These are phyloP conservation scores for Sherardia arvensis DNA, from an alignment of 257 asterid species.

Conservation along the genomic window DNA sequence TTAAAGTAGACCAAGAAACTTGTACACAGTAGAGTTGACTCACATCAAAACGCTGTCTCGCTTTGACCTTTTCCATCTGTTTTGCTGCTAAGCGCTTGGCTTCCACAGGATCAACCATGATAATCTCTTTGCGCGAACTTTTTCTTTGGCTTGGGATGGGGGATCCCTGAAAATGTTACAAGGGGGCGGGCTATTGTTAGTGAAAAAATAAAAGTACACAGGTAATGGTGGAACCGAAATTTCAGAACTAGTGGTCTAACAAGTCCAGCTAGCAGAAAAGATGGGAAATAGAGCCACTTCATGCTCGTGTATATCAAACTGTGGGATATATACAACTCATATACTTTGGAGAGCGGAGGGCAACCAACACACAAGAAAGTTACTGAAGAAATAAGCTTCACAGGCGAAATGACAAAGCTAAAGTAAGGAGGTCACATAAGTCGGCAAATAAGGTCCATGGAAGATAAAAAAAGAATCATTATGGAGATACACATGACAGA, in stretches of 20 bases:
- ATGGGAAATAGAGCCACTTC: neutral
- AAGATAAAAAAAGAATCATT: neutral
- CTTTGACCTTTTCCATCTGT: conserved; percentile 76
- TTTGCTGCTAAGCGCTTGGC: conserved; percentile 90
- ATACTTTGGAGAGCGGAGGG: neutral
- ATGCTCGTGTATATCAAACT: neutral
- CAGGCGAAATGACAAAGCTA: neutral
- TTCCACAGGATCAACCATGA: conserved; percentile 95
- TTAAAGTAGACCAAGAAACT: neutral
- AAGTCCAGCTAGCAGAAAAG: neutral
- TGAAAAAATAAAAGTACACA: neutral
- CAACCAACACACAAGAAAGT: neutral
- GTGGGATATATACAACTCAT: too few relatives aligned
- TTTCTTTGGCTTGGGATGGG: conserved; percentile 21
- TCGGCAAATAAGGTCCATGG: neutral
- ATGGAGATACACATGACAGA: neutral
- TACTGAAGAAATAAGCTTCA: neutral
- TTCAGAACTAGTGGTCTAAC: neutral
- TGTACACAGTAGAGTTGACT: conserved; percentile 17
- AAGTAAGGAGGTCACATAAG: neutral
- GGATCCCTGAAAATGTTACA: conserved; percentile 36
- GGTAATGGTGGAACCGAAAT: neutral
- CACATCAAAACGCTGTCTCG: conserved; percentile 58
- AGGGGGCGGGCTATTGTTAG: neutral
- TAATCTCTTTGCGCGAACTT: conserved; percentile 40